Conservation (phyloP, 1,284 basidiomycete species). For the Entoloma clypeatum region DNA sequence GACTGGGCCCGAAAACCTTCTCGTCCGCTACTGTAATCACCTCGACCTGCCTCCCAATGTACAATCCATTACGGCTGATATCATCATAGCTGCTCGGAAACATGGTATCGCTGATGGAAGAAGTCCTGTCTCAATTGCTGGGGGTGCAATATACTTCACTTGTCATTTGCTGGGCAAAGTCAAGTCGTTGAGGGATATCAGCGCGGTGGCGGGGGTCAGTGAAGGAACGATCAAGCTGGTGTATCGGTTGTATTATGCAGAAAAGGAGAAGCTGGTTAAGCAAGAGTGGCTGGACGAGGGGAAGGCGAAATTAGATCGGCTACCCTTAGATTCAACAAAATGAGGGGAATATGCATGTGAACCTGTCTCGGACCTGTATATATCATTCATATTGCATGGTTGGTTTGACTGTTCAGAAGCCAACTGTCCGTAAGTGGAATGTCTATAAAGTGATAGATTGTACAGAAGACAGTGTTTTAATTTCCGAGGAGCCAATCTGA, state of each 20-base stretch:
- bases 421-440: too few relatives aligned
- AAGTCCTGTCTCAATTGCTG: constrained; percentile 94
- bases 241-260: constrained; percentile 67
- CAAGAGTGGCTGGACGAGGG: constrained; percentile 79
- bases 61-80: constrained; percentile 81
- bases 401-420: too few relatives aligned
- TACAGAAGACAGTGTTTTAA: too few relatives aligned
- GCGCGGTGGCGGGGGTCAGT: constrained; percentile 93
- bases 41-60: constrained; percentile 83
- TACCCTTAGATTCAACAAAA: constrained; percentile 37
- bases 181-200: constrained; percentile 83
- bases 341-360: constrained; percentile 19
- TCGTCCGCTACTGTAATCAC: constrained; percentile 94
- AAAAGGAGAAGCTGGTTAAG: constrained; percentile 73
- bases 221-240: constrained; percentile 94
- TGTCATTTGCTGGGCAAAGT: constrained; percentile 74
- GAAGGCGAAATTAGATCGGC: constrained; percentile 55
- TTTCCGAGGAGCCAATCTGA: too few relatives aligned
- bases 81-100: constrained; percentile 79
- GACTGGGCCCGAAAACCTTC: constrained; percentile 78
- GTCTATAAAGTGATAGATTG: too few relatives aligned
- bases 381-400: too few relatives aligned
- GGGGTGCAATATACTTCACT: constrained; percentile 93
- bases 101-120: constrained; percentile 89
- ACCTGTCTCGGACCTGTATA: too few relatives aligned